phyloP scores from a whole-genome alignment of 768 basidiomycete genomes.

The Lanmaoa rubissima region DNA sequence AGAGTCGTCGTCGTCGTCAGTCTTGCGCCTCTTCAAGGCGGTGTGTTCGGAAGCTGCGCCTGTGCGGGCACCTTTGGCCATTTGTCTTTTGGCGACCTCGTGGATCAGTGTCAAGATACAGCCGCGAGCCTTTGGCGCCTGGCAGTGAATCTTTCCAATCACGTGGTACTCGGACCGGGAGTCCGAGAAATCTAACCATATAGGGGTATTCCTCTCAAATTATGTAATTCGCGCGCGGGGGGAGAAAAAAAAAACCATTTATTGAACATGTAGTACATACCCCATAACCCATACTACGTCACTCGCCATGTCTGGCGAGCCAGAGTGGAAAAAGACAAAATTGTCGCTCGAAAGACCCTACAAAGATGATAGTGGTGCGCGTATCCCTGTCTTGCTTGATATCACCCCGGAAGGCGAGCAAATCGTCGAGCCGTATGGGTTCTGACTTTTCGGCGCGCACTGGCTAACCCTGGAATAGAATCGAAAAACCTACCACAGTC shows the following conservation, averaged over 20 bases:
- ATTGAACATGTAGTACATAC: no score
- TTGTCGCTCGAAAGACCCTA: constrained; percentile 78
- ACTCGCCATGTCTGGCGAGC: constrained; percentile 28
- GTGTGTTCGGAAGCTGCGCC: constrained; percentile 29
- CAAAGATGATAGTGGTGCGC: constrained; percentile 70
- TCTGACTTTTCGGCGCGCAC: constrained; percentile 1
- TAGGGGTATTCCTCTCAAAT: no score
- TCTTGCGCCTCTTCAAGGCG: constrained; percentile 58
- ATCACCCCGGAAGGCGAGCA: constrained; percentile 68
- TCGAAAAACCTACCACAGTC: constrained; percentile 53
- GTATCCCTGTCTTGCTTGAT: constrained; percentile 62
- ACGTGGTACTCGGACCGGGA: constrained; percentile 22
- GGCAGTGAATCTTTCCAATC: constrained; percentile 13
- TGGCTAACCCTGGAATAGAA: constrained; percentile 36
- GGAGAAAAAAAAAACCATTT: no score
- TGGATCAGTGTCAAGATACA: constrained; percentile 33
- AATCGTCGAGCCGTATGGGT: constrained; percentile 67
- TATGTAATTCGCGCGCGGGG: no score
- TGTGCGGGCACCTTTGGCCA: constrained; percentile 28
- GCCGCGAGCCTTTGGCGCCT: neutral
- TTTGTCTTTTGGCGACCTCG: constrained; percentile 23
- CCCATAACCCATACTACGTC: no score
- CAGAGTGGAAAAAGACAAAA: constrained; percentile 56
- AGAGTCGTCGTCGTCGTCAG: constrained; percentile 54
- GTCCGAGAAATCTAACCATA: no score